Percentiles rank a stretch among this genome's conserved stretches.
phyloP scores from a whole-genome alignment of 306 rosid species.

The Quillaja saponaria region DNA sequence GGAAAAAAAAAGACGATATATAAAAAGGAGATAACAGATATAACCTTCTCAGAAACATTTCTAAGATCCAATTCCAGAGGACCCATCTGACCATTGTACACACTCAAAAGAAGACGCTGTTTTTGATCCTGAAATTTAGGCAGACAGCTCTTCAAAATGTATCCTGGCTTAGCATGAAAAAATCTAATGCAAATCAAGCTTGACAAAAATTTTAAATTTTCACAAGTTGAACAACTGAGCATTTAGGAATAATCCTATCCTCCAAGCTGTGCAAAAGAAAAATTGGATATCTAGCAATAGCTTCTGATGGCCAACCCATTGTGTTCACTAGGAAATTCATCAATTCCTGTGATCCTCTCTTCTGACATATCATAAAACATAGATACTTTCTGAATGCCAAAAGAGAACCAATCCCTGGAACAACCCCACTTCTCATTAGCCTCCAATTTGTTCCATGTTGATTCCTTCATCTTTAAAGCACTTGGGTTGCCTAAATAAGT shows the following conservation, averaged over 20 bases:
- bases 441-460: constrained; percentile 8
- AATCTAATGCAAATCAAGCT: neutral
- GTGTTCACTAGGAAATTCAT: constrained; percentile 30
- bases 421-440: constrained; percentile 34
- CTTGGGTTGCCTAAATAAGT: constrained; percentile 26
- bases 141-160: neutral
- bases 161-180: neutral
- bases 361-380: constrained; percentile 5
- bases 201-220: constrained; percentile 5
- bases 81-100: neutral
- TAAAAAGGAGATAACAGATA: no score
- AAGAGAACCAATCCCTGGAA: constrained; percentile 21
- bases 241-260: constrained; percentile 32
- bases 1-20: neutral
- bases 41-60: neutral
- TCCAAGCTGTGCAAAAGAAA: constrained; percentile 25
- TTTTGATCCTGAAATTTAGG: neutral
- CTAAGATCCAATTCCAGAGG: neutral
- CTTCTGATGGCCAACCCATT: constrained; percentile 17
- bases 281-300: constrained; percentile 7
- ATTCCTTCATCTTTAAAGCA: neutral
- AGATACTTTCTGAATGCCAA: constrained; percentile 35
- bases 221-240: constrained; percentile 27
- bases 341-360: constrained; percentile 4
- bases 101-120: neutral